Percentiles rank a stretch among this genome's conserved stretches.
Conservation (phyloP, 495 filamentous ascomycete species). For the Penicillium samsonianum region DNA sequence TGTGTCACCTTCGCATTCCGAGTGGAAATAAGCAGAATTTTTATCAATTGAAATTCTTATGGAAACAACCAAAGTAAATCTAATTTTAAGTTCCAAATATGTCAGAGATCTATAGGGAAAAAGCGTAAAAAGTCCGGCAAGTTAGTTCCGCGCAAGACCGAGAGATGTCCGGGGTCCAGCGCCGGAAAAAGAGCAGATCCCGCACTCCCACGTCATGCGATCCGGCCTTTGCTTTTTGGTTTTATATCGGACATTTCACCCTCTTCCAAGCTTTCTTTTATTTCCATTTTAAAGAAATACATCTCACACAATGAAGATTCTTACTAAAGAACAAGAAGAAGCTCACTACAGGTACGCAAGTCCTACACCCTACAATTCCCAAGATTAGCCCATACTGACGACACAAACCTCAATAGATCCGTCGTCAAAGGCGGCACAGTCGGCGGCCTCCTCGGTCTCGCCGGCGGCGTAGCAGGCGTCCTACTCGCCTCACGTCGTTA, state of each 20-base stretch:
- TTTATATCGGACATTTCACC: slow-evolving; percentile 15
- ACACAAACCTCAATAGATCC: slow-evolving; percentile 41
- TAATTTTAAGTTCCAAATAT: neutral
- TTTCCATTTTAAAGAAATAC: slow-evolving; percentile 2
- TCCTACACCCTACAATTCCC: neutral
- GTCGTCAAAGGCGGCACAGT: slow-evolving; percentile 77
- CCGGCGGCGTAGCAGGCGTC: slow-evolving; percentile 64
- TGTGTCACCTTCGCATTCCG: slow-evolving; percentile 4
- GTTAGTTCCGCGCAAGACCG: slow-evolving; percentile 19
- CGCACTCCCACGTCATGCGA: slow-evolving; percentile 29
- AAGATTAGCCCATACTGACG: slow-evolving; percentile 25
- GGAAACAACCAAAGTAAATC: neutral
- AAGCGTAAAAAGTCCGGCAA: neutral
- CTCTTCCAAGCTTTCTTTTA: slow-evolving; percentile 4
- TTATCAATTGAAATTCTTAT: neutral
- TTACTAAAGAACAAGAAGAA: slow-evolving; percentile 89
- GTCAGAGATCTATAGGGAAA: neutral
- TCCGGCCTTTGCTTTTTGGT: slow-evolving; percentile 34
- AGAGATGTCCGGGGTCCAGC: slow-evolving; percentile 22
- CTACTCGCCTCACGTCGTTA: slow-evolving; percentile 61
- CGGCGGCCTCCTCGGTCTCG: slow-evolving; percentile 67
- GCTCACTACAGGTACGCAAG: slow-evolving; percentile 58
- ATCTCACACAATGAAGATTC: slow-evolving; percentile 75
- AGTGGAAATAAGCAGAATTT: slow-evolving; percentile 9
- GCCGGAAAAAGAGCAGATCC: slow-evolving; percentile 26